A percentile compares a stretch with the other conserved stretches of the same genome.
Evolutionary conservation across 2,329 filamentous ascomycete genomes (phyloP).

Genomic region (Fusarium stilboides): DNA sequence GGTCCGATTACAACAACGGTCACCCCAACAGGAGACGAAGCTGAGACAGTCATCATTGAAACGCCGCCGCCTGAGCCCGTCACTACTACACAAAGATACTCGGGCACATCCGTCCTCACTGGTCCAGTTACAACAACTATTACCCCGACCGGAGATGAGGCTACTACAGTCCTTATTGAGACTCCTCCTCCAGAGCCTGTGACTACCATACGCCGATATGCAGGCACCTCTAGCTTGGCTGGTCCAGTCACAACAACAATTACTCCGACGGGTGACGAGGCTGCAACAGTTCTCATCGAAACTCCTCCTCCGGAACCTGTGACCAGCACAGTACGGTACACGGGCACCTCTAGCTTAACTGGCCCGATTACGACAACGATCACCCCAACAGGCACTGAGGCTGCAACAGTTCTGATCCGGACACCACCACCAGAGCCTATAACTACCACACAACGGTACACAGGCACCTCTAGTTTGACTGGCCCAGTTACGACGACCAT

Average conservation of each 20-base stretch:
- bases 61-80: not conserved
- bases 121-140: not conserved
- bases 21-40: constrained; percentile 1
- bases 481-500: not conserved
- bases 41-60: not conserved
- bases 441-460: constrained; percentile 1
- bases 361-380: no score
- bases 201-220: not conserved
- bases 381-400: not conserved
- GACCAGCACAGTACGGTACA: not conserved
- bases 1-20: not conserved
- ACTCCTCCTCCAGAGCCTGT: not conserved
- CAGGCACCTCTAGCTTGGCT: not conserved
- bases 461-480: not conserved
- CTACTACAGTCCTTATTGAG: not conserved
- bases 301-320: not conserved
- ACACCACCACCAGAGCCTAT: not conserved
- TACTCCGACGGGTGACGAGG: not conserved
- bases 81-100: constrained; percentile 6
- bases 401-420: not conserved
- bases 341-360: not conserved
- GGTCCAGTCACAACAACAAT: not conserved
- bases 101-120: constrained; percentile 5
- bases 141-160: not conserved
- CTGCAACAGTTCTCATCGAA: not conserved